phyloP scores from a whole-genome alignment of 1,139 yeast genomes.

The Taphrina pruni region DNA sequence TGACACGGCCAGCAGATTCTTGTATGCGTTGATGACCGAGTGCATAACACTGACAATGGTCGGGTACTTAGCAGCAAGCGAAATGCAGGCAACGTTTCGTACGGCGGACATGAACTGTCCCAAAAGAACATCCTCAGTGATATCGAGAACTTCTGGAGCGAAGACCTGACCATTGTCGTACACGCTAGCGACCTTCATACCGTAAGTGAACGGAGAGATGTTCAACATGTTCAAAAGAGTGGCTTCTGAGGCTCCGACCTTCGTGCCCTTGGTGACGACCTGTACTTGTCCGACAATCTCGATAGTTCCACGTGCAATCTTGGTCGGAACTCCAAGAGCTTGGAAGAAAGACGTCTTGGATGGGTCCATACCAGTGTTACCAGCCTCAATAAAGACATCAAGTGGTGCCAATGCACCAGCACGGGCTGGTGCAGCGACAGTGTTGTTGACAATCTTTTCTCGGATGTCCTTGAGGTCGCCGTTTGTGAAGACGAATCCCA shows the following conservation, averaged over 20 bases:
- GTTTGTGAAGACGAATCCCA: conserved; percentile 99
- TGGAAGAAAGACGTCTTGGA: conserved; percentile 99
- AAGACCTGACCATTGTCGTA: conserved; percentile 98
- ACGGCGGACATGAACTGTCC: conserved; percentile 91
- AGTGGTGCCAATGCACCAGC: conserved; percentile 99
- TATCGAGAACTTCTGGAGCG: conserved; percentile 96
- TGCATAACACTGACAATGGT: conserved; percentile 99
- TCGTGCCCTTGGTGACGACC: conserved; percentile 83
- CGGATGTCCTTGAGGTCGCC: conserved; percentile 88
- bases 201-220: conserved; percentile 99
- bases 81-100: conserved; percentile 90
- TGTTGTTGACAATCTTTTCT: conserved; percentile 84
- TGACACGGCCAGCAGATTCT: conserved; percentile 97
- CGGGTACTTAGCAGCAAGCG: conserved; percentile 99
- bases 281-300: conserved; percentile 97
- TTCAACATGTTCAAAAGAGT: conserved; percentile 97
- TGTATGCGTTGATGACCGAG: conserved; percentile 98
- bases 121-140: conserved; percentile 95
- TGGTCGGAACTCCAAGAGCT: conserved; percentile 99
- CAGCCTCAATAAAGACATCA: conserved; percentile 97
- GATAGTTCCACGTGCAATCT: conserved; percentile 99
- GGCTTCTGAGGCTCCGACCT: conserved; percentile 99
- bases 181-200: conserved; percentile 94
- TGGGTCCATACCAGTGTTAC: conserved; percentile 99
- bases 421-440: conserved; percentile 99